phyloP scores from a whole-genome alignment of 1,284 basidiomycete genomes.

The Tremellales sp. region DNA sequence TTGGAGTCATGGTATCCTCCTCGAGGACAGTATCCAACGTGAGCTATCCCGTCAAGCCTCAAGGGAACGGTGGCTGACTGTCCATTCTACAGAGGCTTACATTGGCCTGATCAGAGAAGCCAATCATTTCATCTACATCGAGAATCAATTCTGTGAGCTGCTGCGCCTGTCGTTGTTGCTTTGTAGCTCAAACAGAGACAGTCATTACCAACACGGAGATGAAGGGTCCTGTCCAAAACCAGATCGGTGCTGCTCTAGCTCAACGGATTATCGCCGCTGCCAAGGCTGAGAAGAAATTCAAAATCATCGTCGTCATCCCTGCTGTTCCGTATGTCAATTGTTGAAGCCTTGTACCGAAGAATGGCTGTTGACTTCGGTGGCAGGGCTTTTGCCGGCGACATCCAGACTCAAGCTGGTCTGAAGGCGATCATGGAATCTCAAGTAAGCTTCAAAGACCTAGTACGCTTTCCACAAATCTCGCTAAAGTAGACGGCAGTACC shows the following conservation, averaged over 20 bases:
- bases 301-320: constrained; percentile 71
- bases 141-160: constrained; percentile 87
- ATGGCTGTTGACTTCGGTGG: constrained; percentile 23
- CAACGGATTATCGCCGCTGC: constrained; percentile 79
- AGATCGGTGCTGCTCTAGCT: constrained; percentile 71
- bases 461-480: neutral
- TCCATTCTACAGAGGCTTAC: constrained; percentile 54
- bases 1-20: constrained; percentile 86
- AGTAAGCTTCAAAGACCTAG: constrained; percentile 1
- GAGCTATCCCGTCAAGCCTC: constrained; percentile 42
- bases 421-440: constrained; percentile 55
- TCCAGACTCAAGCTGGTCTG: constrained; percentile 65
- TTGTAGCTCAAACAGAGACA: constrained; percentile 35
- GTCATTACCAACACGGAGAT: constrained; percentile 69
- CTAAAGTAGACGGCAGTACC: constrained; percentile 36
- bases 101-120: constrained; percentile 76
- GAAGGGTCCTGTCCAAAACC: constrained; percentile 62
- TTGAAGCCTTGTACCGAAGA: neutral
- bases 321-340: constrained; percentile 43
- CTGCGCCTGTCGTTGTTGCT: constrained; percentile 1
- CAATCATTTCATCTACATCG: constrained; percentile 85
- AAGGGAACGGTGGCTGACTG: constrained; percentile 7
- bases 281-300: constrained; percentile 67
- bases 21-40: constrained; percentile 83
- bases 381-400: constrained; percentile 67